Base-by-base conservation (phyloP, 805 yeast species). In the Candida maesae region DNA sequence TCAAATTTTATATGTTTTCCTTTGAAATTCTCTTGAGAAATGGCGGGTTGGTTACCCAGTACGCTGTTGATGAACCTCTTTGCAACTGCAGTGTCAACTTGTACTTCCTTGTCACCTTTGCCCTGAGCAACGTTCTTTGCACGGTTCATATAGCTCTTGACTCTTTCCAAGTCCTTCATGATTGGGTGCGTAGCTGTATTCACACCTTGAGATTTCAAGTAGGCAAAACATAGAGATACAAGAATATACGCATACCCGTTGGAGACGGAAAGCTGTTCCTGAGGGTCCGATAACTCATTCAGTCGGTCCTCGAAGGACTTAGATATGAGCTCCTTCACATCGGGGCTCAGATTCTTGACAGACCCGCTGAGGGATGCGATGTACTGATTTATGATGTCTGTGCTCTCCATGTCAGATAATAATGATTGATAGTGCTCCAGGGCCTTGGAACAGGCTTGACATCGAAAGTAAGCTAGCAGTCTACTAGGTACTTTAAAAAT, bases 91-190 rank as follows among this genome's bases (percentile, higher is more conserved):
- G 64, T 57, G 28, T 66, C 65, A 5, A 59, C 60, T 16, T 41
- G 33, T 5, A 35, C 49, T 3, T 45, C 29, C 12, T 42, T 55
- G 16, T 35, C 32, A 2, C 37, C 42, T n/a, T 47, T 30, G 41
- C 42, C 55, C 47, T 25, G 51, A 38, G 43, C 61, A 35, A 40
- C 35, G 25, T 44, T 45, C 33, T 50, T 76, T 27, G 76, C 70
- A 53, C 79, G 70, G 28, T 71, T 71, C 79, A 84, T 81, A 49
- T 81, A 83, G n/a, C 68, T 55, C 57, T 82, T 84, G 30, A 85
- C 81, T 46, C 89, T 67, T 7, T 66, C 69, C 38, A 86, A 64
- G 53, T 84, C 95, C 23, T 64, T 64, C 79, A 81, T 78, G 16
- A 88, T 74, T 2, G 82, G 79, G 50, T 83, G 87, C 5, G 42